Percentiles rank a stretch among this genome's conserved stretches.
These are phyloP conservation scores for Coemansia biformis DNA, from an alignment of 192 early-diverging fungal species.

Conservation along the genomic window DNA sequence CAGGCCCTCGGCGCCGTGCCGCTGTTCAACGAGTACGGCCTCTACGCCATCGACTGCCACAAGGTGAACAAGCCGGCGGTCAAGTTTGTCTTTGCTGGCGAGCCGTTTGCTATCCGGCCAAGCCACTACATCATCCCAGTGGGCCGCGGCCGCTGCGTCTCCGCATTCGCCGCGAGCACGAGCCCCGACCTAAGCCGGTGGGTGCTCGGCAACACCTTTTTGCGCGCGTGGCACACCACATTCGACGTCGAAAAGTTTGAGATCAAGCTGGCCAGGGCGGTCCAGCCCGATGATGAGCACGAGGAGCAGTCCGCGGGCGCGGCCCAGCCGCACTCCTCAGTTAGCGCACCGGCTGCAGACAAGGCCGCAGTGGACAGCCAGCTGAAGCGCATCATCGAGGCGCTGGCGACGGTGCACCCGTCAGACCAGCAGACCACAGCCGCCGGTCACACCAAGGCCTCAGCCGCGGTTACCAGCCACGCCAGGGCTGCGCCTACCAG, in stretches of 20 bases:
- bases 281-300: constrained; percentile 12
- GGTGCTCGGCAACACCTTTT: constrained; percentile 52
- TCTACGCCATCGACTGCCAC: constrained; percentile 43
- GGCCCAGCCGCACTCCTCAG: background rate
- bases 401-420: constrained; percentile 10
- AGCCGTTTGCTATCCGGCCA: constrained; percentile 36
- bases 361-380: constrained; percentile 12
- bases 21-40: constrained; percentile 28
- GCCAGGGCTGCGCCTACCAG: background rate
- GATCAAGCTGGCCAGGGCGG: constrained; percentile 31
- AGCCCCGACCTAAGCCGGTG: constrained; percentile 44
- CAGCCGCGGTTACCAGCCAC: too few species aligned
- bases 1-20: too few species aligned
- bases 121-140: constrained; percentile 39
- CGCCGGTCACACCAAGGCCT: background rate
- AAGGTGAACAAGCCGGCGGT: constrained; percentile 32
- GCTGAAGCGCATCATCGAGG: constrained; percentile 17
- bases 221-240: constrained; percentile 47
- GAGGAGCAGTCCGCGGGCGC: background rate
- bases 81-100: constrained; percentile 33
- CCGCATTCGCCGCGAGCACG: constrained; percentile 62
- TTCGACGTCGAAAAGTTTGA: constrained; percentile 43
- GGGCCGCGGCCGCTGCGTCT: constrained; percentile 32
- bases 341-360: background rate
- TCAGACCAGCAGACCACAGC: background rate